Evolutionary conservation across 78 protist species (phyloP).

Genomic region (Protostelium mycophagum): DNA sequence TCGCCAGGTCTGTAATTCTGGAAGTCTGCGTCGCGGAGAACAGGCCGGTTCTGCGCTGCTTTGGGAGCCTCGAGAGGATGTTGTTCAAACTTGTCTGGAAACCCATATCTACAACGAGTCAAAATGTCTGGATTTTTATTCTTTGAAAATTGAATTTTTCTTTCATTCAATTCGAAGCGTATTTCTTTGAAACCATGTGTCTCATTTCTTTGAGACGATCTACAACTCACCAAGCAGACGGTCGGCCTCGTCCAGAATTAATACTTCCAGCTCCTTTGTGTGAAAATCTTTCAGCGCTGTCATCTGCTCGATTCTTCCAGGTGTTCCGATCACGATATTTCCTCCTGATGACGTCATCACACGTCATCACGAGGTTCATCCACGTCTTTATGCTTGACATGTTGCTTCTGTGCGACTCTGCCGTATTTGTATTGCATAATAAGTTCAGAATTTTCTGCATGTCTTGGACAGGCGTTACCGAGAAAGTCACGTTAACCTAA

Average conservation of each 20-base stretch:
- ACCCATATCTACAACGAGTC: slow-evolving; percentile 79
- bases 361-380: too few relatives aligned
- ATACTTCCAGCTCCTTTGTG: slow-evolving; percentile 71
- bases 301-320: slow-evolving; percentile 79
- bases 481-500: too few relatives aligned
- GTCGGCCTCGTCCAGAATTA: slow-evolving; percentile 91
- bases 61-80: slow-evolving; percentile 59
- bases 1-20: slow-evolving; percentile 42
- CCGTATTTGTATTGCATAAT: slow-evolving; percentile 15
- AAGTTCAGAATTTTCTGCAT: slow-evolving; percentile 33
- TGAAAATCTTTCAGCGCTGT: slow-evolving; percentile 13
- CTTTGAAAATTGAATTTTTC: too few relatives aligned
- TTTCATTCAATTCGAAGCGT: too few relatives aligned
- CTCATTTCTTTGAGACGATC: neutral
- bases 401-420: too few relatives aligned
- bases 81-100: slow-evolving; percentile 52
- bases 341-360: too few relatives aligned
- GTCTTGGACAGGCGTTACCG: too few relatives aligned
- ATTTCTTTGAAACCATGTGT: too few relatives aligned
- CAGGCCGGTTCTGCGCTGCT: slow-evolving; percentile 85
- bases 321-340: slow-evolving; percentile 80
- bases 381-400: too few relatives aligned
- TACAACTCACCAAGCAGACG: too few relatives aligned
- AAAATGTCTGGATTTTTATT: too few relatives aligned
- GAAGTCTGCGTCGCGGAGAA: slow-evolving; percentile 79